phyloP scores from a whole-genome alignment of 1,284 basidiomycete genomes.

The Serendipita sp. region DNA sequence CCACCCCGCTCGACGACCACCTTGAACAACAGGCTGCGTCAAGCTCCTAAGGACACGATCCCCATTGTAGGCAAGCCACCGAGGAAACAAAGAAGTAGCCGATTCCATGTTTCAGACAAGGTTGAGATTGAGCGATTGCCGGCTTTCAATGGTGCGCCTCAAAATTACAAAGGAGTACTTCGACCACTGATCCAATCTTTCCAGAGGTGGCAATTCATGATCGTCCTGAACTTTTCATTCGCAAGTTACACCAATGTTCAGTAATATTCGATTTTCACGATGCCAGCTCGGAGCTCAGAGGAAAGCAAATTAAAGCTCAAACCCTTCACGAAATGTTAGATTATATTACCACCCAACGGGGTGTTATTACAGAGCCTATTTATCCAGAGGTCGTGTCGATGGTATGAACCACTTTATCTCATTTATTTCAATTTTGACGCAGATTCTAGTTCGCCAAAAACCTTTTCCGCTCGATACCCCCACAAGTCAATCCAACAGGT shows the following conservation, averaged over 20 bases:
- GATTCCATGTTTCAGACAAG: conserved; percentile 92
- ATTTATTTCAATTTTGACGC: conserved; percentile 11
- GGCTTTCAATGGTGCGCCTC: conserved; percentile 73
- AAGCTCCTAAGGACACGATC: conserved; percentile 78
- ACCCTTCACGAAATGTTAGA: conserved; percentile 98
- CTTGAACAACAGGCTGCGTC: conserved; percentile 46
- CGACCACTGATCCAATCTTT: conserved; percentile 14
- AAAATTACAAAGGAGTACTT: conserved; percentile 9
- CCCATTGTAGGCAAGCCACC: conserved; percentile 90
- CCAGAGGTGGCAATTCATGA: conserved; percentile 83
- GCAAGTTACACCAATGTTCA: conserved; percentile 90
- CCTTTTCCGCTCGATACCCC: conserved; percentile 98
- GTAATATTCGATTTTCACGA: conserved; percentile 99
- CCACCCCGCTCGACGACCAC: conserved; percentile 43
- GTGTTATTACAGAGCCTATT: conserved; percentile 92
- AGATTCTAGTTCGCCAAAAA: conserved; percentile 78
- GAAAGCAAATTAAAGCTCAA: conserved; percentile 98
- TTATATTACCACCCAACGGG: conserved; percentile 93
- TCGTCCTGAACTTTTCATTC: conserved; percentile 82
- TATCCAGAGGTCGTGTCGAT: conserved; percentile 99
- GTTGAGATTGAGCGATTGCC: conserved; percentile 93
- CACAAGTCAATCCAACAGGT: conserved; percentile 93
- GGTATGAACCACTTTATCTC: conserved; percentile 37
- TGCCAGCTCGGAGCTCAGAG: conserved; percentile 85
- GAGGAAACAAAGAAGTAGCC: conserved; percentile 86